Evolutionary conservation across 257 asterid genomes (phyloP).

Genomic region (Gardenia jasminoides): DNA sequence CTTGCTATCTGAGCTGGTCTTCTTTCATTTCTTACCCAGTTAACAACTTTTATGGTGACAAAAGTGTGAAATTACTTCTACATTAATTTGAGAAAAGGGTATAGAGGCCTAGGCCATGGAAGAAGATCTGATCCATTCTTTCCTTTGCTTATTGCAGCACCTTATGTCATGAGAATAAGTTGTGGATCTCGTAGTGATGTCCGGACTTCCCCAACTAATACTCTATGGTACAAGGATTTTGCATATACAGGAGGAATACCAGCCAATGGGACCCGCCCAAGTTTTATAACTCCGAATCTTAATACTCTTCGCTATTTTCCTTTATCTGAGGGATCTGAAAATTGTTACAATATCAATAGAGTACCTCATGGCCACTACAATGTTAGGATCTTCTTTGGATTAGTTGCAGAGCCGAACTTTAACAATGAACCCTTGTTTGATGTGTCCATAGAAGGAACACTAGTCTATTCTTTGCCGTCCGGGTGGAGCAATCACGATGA

Average conservation of each 20-base stretch:
- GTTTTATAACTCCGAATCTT: slow-evolving; percentile 69
- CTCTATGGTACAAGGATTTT: slow-evolving; percentile 85
- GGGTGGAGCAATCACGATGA: slow-evolving; percentile 94
- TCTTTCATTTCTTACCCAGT: background rate
- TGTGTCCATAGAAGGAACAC: slow-evolving; percentile 86
- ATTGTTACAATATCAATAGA: slow-evolving; percentile 79
- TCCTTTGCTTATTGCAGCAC: slow-evolving; percentile 48
- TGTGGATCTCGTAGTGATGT: slow-evolving; percentile 89
- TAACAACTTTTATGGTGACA: background rate
- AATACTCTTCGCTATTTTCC: slow-evolving; percentile 77
- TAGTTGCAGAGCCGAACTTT: slow-evolving; percentile 64
- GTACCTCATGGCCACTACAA: slow-evolving; percentile 88
- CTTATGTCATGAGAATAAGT: slow-evolving; percentile 89
- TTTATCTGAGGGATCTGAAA: slow-evolving; percentile 85
- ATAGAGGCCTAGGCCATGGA: too few relatives aligned
- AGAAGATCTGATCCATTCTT: background rate
- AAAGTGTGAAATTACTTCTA: background rate
- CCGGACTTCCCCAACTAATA: slow-evolving; percentile 62
- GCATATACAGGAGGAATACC: slow-evolving; percentile 95
- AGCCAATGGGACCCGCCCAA: slow-evolving; percentile 68
- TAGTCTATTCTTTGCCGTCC: slow-evolving; percentile 79
- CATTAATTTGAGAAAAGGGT: background rate
- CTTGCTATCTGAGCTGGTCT: background rate
- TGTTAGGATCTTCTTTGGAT: slow-evolving; percentile 80
- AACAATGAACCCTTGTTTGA: slow-evolving; percentile 86